Base-by-base conservation (phyloP, 1,284 basidiomycete genomes). In the Stereum hirsutum region DNA sequence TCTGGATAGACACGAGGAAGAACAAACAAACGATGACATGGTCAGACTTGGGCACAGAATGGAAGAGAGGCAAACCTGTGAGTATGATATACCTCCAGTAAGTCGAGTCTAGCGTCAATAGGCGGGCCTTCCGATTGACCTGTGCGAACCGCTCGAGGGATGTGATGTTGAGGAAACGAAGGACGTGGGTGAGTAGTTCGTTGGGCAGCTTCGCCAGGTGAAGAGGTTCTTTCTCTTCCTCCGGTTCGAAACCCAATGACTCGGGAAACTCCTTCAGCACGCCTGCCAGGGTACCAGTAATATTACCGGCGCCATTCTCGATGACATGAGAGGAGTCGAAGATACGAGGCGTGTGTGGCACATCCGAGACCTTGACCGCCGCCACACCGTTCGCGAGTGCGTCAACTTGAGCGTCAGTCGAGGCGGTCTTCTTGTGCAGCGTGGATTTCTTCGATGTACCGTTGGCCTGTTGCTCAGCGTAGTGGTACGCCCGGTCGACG, bases 61-160 rank as follows among this genome's bases (percentile, higher is more conserved):
- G 17, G 27, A 49, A 26, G 34, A 38, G 27, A 42, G n/a, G 20
- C 6, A 25, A 41, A 25, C 42, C 11, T 20, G 36, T 12, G 38
- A 44, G n/a, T n/a, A n/a, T 35, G 14, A 54, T 72, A 44, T 52
- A 86, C 88, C 76, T 83, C 90, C 90, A 94, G 38, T 88, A 72
- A 2, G 68, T 65, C 11, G 72, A 63, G 49, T 86, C 80, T 36
- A 88, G 62, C 8, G 76, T 80, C 19, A 93, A 52, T 5, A 85
- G 55, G 30, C 89, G 74, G 2, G 87, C 81, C 54, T 82, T 88
- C 49, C 82, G 77, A 56, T 75, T 79, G 3, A 86, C 76, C 12
- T 59, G 49, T 0, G 75, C 89, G 53, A 94, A 91, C 6, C 83
- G 70, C 59, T 91, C 89, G 21, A 94, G 64, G n/a, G 76, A 61